Evolutionary conservation across 2,329 filamentous ascomycete species (phyloP).

Genomic region (Arthrobotrys megalospora): DNA sequence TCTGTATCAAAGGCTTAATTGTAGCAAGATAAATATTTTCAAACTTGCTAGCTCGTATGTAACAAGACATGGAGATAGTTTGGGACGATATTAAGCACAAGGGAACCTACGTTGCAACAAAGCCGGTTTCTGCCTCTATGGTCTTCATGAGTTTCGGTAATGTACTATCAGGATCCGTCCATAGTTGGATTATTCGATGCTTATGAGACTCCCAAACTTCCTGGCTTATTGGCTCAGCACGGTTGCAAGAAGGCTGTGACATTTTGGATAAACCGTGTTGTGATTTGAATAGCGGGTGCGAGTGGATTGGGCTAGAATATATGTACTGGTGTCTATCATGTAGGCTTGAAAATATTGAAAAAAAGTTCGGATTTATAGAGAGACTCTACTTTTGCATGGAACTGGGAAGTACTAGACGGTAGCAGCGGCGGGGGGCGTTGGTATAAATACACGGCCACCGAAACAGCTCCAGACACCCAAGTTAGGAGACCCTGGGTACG

Average conservation of each 20-base stretch:
- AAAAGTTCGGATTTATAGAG: too few relatives aligned
- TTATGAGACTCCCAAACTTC: not conserved
- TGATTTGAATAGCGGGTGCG: too few relatives aligned
- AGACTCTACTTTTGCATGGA: too few relatives aligned
- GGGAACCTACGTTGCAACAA: slow-evolving; percentile 2
- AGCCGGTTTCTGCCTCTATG: not conserved
- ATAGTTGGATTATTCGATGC: not conserved
- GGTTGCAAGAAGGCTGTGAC: not conserved
- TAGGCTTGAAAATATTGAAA: too few relatives aligned
- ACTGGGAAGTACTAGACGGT: too few relatives aligned
- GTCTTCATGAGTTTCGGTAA: not conserved
- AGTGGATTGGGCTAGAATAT: too few relatives aligned
- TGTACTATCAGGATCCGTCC: not conserved
- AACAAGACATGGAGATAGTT: not conserved
- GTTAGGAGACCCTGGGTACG: too few relatives aligned
- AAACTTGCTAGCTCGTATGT: not conserved
- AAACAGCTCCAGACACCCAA: too few relatives aligned
- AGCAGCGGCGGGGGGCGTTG: not conserved
- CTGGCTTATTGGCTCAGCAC: not conserved
- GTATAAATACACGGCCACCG: not conserved
- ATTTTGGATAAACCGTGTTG: not conserved
- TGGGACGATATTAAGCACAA: too few relatives aligned
- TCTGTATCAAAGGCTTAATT: too few relatives aligned
- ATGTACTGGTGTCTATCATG: too few relatives aligned
- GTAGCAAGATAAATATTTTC: too few relatives aligned